phyloP scores from a whole-genome alignment of 768 basidiomycete species.

The Trametes cubensis region DNA sequence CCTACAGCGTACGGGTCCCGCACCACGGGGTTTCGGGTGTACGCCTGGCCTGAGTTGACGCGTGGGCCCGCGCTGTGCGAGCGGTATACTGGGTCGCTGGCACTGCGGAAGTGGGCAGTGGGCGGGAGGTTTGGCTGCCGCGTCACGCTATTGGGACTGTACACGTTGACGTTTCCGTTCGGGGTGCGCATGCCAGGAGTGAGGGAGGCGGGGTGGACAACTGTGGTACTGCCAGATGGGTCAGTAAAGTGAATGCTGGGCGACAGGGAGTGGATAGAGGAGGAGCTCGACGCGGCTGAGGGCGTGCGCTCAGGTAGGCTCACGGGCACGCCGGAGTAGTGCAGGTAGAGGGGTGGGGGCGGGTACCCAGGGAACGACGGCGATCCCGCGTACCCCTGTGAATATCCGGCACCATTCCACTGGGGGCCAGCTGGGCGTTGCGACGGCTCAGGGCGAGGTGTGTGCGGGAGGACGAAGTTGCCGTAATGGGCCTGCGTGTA shows the following conservation, averaged over 20 bases:
- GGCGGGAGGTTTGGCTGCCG: constrained; percentile 17
- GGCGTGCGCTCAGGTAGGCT: constrained; percentile 17
- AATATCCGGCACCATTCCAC: background rate
- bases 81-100: constrained; percentile 24
- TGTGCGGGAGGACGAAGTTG: background rate
- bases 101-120: constrained; percentile 21
- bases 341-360: background rate
- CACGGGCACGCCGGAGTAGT: constrained; percentile 2
- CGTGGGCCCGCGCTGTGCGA: constrained; percentile 26
- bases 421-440: background rate
- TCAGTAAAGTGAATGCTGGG: constrained; percentile 29
- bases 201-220: constrained; percentile 4
- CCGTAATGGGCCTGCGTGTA: background rate
- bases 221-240: background rate
- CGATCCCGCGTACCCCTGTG: background rate
- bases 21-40: constrained; percentile 7
- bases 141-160: background rate
- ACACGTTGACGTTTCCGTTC: background rate
- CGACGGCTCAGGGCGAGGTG: background rate
- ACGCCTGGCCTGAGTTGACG: background rate
- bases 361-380: background rate
- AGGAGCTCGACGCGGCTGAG: constrained; percentile 23
- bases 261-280: constrained; percentile 30
- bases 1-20: constrained; percentile 26
- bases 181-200: constrained; percentile 1